Evolutionary conservation across 257 asterid species (phyloP).

Genomic region (Fraxinus americana): DNA sequence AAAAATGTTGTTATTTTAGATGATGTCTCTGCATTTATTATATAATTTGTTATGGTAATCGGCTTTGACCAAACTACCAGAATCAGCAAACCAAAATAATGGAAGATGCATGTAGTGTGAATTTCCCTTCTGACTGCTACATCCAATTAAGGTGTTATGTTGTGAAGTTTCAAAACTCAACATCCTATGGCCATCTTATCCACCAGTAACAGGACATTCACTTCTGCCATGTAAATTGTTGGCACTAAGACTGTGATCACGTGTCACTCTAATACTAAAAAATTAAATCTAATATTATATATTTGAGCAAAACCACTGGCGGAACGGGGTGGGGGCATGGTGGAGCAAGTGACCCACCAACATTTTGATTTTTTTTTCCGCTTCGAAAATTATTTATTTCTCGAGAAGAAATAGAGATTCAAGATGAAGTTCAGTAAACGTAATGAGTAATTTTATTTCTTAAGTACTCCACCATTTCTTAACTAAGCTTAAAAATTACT

Average conservation of each 20-base stretch:
- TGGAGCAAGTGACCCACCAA: too few species aligned
- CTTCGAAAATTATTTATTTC: too few species aligned
- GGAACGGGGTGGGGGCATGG: too few species aligned
- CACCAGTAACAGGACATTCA: not conserved
- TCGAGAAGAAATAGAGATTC: too few species aligned
- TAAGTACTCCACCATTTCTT: too few species aligned
- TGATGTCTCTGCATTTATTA: not conserved
- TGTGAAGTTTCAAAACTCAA: not conserved
- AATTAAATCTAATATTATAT: too few species aligned
- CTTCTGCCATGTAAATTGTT: not conserved
- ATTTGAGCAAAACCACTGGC: not conserved
- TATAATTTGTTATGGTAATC: not conserved
- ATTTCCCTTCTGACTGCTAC: not conserved
- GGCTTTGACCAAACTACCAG: not conserved
- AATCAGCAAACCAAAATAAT: slow-evolving; percentile 2
- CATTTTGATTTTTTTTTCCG: too few species aligned
- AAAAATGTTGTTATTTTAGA: not conserved
- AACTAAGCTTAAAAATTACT: too few species aligned
- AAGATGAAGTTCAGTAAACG: too few species aligned
- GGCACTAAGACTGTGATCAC: not conserved
- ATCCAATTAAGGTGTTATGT: not conserved
- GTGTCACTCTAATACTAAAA: not conserved
- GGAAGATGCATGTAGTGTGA: not conserved
- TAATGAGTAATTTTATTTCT: too few species aligned
- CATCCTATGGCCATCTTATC: slow-evolving; percentile 18